These are phyloP conservation scores for Zymoseptoria brevis DNA, from an alignment of 2,329 filamentous ascomycete species.

Conservation along the genomic window DNA sequence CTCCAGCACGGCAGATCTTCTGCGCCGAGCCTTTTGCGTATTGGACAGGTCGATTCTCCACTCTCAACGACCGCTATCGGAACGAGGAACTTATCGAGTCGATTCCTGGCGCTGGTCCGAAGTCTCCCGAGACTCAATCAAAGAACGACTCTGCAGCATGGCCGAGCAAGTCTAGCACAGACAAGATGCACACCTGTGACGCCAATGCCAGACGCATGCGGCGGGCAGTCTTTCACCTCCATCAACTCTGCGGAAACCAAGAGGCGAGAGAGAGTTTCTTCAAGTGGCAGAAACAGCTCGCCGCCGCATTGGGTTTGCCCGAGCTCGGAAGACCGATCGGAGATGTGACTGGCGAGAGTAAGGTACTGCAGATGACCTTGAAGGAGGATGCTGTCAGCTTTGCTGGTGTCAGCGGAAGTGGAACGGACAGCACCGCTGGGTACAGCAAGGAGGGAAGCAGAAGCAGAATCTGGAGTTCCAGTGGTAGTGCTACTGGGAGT, in stretches of 20 bases:
- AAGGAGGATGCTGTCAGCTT: not conserved
- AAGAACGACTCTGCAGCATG: not conserved
- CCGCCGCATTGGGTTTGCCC: conserved; percentile 12
- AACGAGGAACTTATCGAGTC: conserved; percentile 34
- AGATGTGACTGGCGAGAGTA: conserved; percentile 6
- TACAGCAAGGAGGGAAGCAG: not conserved
- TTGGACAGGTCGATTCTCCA: conserved; percentile 56
- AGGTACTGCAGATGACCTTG: conserved; percentile 16
- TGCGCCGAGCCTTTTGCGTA: conserved; percentile 40
- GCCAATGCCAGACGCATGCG: conserved; percentile 23
- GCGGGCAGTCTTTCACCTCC: conserved; percentile 23
- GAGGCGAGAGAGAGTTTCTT: conserved; percentile 25
- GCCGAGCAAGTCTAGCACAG: conserved; percentile 13
- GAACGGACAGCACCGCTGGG: not conserved
- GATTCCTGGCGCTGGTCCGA: conserved; percentile 4
- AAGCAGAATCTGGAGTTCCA: not conserved
- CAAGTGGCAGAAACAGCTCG: conserved; percentile 25
- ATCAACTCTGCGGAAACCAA: conserved; percentile 21
- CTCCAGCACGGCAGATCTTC: not conserved
- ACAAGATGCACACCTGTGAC: conserved; percentile 25
- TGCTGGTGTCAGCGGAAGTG: not conserved
- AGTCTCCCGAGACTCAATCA: not conserved
- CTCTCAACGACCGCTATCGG: conserved; percentile 49
- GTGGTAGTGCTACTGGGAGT: not conserved
- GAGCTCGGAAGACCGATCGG: conserved; percentile 17